Percentiles rank a stretch among this genome's conserved stretches.
phyloP scores from a whole-genome alignment of 2,329 filamentous ascomycete species.

The Dothideomycetes sp. region DNA sequence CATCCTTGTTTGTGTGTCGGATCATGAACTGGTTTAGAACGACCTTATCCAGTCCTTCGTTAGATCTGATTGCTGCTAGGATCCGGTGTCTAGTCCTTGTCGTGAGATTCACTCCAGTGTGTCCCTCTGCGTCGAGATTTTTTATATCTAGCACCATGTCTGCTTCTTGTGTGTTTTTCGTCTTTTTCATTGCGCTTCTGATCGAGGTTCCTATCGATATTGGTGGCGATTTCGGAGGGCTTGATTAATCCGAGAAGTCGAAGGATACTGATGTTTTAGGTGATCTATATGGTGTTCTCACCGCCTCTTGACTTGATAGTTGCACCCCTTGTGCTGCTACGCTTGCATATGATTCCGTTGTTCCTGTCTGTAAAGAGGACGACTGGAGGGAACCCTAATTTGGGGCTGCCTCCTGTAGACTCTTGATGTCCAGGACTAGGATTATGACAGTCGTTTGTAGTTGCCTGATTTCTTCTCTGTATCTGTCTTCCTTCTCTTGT shows the following conservation, averaged over 20 bases:
- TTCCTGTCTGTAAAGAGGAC: background rate
- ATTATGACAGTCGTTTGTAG: conserved; percentile 3
- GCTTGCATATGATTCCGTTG: conserved; percentile 1
- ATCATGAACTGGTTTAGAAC: background rate
- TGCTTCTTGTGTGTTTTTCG: background rate
- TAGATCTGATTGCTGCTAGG: conserved; percentile 1
- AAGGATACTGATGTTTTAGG: background rate
- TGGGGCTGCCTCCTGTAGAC: conserved; percentile 2
- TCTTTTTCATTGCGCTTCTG: conserved; percentile 2
- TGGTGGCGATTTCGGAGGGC: background rate
- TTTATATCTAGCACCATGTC: conserved; percentile 1
- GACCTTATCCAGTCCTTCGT: conserved; percentile 1
- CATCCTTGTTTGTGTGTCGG: conserved; percentile 6
- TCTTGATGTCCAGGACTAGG: conserved; percentile 5
- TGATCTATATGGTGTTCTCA: background rate
- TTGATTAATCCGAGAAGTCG: background rate
- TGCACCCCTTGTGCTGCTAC: background rate
- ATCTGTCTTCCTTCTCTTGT: conserved; percentile 1
- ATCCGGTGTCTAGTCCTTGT: background rate
- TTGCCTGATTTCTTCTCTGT: conserved; percentile 5
- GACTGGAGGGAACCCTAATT: conserved; percentile 1
- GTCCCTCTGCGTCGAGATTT: conserved; percentile 1
- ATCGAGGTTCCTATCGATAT: conserved; percentile 1
- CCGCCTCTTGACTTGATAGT: no score
- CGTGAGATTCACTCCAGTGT: background rate